Evolutionary conservation across 2,329 filamentous ascomycete species (phyloP).

Genomic region (Colletotrichum australisinense): DNA sequence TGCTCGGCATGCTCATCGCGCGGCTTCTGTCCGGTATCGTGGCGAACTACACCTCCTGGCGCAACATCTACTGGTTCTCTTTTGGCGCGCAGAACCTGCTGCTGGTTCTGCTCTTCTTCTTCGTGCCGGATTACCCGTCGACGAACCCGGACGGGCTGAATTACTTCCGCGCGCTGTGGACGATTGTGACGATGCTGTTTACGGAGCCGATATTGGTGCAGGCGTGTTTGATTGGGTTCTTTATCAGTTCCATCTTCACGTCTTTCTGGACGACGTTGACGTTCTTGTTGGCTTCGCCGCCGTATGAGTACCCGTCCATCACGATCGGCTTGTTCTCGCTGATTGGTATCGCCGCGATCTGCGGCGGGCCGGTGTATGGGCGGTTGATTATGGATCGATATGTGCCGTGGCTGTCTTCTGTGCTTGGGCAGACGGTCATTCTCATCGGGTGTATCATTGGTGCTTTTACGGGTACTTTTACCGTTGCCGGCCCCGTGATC

Average conservation of each 20-base stretch:
- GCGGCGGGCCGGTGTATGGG: constrained; percentile 76
- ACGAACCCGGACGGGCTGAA: constrained; percentile 74
- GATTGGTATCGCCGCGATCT: constrained; percentile 78
- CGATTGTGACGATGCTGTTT: constrained; percentile 72
- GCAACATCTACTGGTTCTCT: constrained; percentile 82
- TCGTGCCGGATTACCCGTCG: constrained; percentile 84
- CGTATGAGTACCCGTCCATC: constrained; percentile 75
- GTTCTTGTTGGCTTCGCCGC: constrained; percentile 77
- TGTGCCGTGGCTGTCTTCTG: constrained; percentile 74
- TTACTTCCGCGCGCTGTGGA: constrained; percentile 74
- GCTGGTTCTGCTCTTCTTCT: constrained; percentile 72
- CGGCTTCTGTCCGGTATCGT: constrained; percentile 81
- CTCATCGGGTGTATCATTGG: constrained; percentile 74
- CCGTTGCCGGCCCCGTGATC: constrained; percentile 77
- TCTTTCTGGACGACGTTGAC: constrained; percentile 76
- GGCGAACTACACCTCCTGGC: constrained; percentile 79
- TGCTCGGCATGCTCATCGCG: constrained; percentile 81
- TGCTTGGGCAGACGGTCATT: constrained; percentile 70
- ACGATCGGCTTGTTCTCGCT: constrained; percentile 83
- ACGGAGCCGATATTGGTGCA: constrained; percentile 78
- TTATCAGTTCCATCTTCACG: constrained; percentile 63
- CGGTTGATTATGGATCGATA: constrained; percentile 77
- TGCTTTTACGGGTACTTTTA: constrained; percentile 74
- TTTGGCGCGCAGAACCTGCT: constrained; percentile 78
- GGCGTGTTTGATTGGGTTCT: constrained; percentile 74